phyloP scores from a whole-genome alignment of 148 eudicot species.

The Diospyros lotus region DNA sequence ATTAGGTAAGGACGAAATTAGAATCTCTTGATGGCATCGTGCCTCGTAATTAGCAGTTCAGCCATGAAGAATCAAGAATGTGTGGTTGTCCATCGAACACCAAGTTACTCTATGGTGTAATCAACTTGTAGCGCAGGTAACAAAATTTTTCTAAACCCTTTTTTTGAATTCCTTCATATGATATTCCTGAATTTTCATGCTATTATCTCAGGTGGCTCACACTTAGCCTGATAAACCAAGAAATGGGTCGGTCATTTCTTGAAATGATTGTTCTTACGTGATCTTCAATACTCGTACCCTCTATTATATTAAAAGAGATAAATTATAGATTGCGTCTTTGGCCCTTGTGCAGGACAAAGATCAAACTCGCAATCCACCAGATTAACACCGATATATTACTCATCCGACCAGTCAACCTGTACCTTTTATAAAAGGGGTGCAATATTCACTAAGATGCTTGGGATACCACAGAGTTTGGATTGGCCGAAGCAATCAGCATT shows the following conservation, averaged over 20 bases:
- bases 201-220: slow-evolving; percentile 70
- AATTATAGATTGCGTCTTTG: too few relatives aligned
- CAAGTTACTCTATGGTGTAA: slow-evolving; percentile 96
- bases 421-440: too few relatives aligned
- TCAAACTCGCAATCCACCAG: too few relatives aligned
- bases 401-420: too few relatives aligned
- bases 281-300: too few relatives aligned
- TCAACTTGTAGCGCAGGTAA: slow-evolving; percentile 88
- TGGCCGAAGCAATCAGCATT: slow-evolving; percentile 29
- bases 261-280: too few relatives aligned
- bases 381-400: too few relatives aligned
- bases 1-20: slow-evolving; percentile 76
- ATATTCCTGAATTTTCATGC: slow-evolving; percentile 18
- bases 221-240: slow-evolving; percentile 75
- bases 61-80: slow-evolving; percentile 90
- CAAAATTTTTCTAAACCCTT: slow-evolving; percentile 6
- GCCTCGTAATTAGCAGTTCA: slow-evolving; percentile 78
- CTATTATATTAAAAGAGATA: too few relatives aligned
- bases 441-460: slow-evolving; percentile 75
- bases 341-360: too few relatives aligned
- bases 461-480: slow-evolving; percentile 51
- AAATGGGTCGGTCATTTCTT: slow-evolving; percentile 56
- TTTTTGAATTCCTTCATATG: neutral
- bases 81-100: slow-evolving; percentile 98
- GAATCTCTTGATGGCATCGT: slow-evolving; percentile 93